Evolutionary conservation across 179 eudicot genomes (phyloP).

Genomic region (Silene vulgaris): DNA sequence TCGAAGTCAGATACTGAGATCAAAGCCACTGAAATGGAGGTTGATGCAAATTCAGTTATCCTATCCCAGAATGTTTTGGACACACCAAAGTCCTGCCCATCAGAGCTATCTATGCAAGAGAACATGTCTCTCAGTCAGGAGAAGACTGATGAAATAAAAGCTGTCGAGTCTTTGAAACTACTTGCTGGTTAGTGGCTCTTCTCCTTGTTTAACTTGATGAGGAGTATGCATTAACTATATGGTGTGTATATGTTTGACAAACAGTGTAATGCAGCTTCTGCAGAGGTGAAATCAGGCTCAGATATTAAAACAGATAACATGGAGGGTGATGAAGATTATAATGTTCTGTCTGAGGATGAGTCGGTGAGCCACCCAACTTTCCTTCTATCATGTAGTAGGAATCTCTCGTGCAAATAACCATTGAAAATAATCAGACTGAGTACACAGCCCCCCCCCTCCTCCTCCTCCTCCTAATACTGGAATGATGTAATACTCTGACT

Average conservation of each 20-base stretch:
- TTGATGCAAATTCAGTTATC: conserved; percentile 54
- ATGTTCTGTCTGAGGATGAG: conserved; percentile 50
- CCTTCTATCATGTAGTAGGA: conserved; percentile 6
- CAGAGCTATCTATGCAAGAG: conserved; percentile 31
- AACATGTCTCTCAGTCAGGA: conserved; percentile 30
- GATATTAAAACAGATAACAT: conserved; percentile 40
- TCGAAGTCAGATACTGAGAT: conserved; percentile 33
- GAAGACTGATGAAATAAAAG: conserved; percentile 33
- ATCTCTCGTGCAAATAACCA: not conserved
- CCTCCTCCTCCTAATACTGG: not conserved
- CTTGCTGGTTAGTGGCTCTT: conserved; percentile 46
- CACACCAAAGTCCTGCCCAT: conserved; percentile 37
- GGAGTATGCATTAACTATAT: conserved; percentile 14
- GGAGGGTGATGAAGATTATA: conserved; percentile 63
- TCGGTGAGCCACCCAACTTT: conserved; percentile 33
- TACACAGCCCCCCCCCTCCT: not conserved
- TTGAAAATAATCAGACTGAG: not conserved
- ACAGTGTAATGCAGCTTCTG: conserved; percentile 20
- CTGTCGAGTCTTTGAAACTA: conserved; percentile 28
- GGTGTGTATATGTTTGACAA: conserved; percentile 22
- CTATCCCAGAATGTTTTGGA: conserved; percentile 68
- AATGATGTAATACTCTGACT: too few species aligned
- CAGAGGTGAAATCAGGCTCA: conserved; percentile 29
- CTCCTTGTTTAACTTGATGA: conserved; percentile 12
- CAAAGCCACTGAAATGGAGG: conserved; percentile 23